Evolutionary conservation across 306 rosid species (phyloP).

Genomic region (Dalbergia cochinchinensis): DNA sequence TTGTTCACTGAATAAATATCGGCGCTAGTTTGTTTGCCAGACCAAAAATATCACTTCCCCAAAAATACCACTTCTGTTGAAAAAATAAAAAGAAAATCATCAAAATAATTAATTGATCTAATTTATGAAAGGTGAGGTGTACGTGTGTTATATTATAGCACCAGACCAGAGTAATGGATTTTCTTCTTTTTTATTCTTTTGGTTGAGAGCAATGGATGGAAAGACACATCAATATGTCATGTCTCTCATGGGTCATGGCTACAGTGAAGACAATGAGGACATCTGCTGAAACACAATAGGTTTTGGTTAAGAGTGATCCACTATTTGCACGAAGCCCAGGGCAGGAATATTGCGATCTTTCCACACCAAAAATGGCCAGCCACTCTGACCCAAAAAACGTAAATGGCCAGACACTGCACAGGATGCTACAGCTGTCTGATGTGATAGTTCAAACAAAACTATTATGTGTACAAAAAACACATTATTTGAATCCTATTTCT

Average conservation of each 20-base stretch:
- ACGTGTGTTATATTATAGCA: too few species aligned
- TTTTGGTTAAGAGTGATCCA: neutral
- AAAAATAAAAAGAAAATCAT: neutral
- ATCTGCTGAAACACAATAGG: neutral
- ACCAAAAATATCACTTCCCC: neutral
- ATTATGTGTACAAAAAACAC: too few species aligned
- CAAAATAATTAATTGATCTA: neutral
- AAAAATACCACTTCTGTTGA: neutral
- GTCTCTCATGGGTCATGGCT: too few species aligned
- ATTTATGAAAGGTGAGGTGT: neutral
- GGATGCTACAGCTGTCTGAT: neutral
- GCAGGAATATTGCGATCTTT: neutral
- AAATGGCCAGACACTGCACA: neutral
- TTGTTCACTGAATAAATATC: neutral
- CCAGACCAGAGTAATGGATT: neutral
- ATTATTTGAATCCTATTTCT: too few species aligned
- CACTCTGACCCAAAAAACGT: neutral
- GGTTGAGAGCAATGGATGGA: neutral
- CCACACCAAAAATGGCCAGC: neutral
- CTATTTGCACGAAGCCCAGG: conserved; percentile 8
- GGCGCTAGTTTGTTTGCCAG: neutral
- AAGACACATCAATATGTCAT: neutral
- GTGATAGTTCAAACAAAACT: neutral
- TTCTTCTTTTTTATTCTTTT: too few species aligned
- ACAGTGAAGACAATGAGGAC: too few species aligned